Percentiles rank a stretch among this genome's conserved stretches.
phyloP scores from a whole-genome alignment of 768 basidiomycete species.

The Polyporus arcularius region DNA sequence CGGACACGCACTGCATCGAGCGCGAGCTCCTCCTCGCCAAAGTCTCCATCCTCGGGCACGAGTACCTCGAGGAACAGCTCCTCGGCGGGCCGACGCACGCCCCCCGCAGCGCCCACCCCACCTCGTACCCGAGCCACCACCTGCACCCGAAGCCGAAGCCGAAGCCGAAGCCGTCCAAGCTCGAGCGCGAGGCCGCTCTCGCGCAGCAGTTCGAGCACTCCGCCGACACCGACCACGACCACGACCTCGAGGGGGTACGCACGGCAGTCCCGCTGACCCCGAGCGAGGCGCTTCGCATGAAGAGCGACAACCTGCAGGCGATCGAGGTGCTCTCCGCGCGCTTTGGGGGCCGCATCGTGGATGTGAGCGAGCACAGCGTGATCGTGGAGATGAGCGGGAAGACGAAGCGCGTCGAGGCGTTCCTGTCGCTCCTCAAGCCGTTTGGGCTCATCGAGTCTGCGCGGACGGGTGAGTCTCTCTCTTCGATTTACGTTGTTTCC shows the following conservation, averaged over 20 bases:
- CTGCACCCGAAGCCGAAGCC: too few relatives aligned
- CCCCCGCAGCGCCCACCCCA: constrained; percentile 46
- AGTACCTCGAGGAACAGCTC: constrained; percentile 93
- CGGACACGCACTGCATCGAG: constrained; percentile 85
- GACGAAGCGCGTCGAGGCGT: constrained; percentile 88
- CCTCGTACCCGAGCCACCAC: too few relatives aligned
- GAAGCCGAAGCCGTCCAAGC: constrained; percentile 37
- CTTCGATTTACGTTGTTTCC: background rate
- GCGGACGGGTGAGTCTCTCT: constrained; percentile 69
- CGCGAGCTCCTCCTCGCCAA: constrained; percentile 96
- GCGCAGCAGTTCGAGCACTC: constrained; percentile 79
- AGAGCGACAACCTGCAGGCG: constrained; percentile 89
- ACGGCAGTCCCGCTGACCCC: constrained; percentile 44
- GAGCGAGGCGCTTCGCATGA: constrained; percentile 83
- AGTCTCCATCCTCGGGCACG: constrained; percentile 95
- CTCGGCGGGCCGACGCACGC: constrained; percentile 83
- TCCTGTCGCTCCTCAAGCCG: constrained; percentile 86
- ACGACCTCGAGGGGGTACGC: constrained; percentile 31
- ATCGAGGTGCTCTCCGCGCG: constrained; percentile 82
- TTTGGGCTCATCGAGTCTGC: constrained; percentile 97
- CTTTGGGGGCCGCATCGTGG: constrained; percentile 92
- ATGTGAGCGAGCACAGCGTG: constrained; percentile 91
- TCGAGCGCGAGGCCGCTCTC: constrained; percentile 69
- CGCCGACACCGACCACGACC: constrained; percentile 33
- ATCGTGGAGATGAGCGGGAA: constrained; percentile 96